These are phyloP conservation scores for Chrysopogon serrulatus DNA, from an alignment of 176 grass and related monocot species.

Conservation along the genomic window DNA sequence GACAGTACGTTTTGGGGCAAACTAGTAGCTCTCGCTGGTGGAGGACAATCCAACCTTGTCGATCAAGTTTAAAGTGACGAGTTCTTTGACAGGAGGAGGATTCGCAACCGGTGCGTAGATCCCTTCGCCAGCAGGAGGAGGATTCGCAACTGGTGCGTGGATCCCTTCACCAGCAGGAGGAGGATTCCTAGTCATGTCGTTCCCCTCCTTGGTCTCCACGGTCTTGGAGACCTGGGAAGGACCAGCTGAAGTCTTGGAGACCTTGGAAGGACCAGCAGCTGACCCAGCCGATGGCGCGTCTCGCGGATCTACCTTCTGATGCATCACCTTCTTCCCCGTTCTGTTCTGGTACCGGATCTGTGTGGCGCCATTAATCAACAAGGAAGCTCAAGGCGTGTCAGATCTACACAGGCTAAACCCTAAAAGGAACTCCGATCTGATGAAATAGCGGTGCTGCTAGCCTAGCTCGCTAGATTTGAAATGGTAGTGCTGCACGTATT, in stretches of 20 bases:
- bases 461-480: neutral
- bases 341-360: neutral
- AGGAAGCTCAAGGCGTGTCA: neutral
- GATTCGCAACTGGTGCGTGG: neutral
- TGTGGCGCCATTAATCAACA: neutral
- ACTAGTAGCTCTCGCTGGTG: neutral
- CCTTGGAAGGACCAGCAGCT: neutral
- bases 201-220: neutral
- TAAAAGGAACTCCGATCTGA: neutral
- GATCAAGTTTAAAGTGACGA: neutral
- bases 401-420: neutral
- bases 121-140: too few relatives aligned
- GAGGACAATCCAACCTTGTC: neutral
- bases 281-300: neutral
- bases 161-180: too few relatives aligned
- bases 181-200: neutral
- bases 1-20: neutral
- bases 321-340: neutral
- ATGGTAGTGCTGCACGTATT: neutral
- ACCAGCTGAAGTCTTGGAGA: neutral
- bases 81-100: neutral
- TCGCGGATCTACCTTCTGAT: too few relatives aligned
- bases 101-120: neutral
- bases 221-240: neutral
- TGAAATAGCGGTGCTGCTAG: too few relatives aligned